A percentile compares a stretch with the other conserved stretches of the same genome.
Evolutionary conservation across 495 filamentous ascomycete genomes (phyloP).

Genomic region (Daldinia decipiens): DNA sequence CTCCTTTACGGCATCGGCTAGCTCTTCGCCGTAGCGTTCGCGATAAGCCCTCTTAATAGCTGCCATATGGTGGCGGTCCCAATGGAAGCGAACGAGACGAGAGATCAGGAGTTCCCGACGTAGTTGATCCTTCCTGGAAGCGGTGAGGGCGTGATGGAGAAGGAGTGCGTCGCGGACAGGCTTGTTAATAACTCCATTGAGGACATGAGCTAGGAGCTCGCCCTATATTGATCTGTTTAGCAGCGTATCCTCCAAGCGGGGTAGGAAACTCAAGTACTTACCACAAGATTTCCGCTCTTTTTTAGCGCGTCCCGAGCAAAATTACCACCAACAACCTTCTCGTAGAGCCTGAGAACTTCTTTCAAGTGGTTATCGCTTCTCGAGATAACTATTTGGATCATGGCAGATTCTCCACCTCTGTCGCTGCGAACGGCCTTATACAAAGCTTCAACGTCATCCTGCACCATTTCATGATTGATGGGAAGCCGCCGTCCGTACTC

Average conservation of each 20-base stretch:
- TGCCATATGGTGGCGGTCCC: conserved; percentile 81
- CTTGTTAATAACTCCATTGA: conserved; percentile 95
- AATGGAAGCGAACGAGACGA: conserved; percentile 82
- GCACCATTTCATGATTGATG: conserved; percentile 63
- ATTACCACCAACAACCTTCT: conserved; percentile 74
- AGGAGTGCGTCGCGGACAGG: conserved; percentile 94
- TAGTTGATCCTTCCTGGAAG: conserved; percentile 68
- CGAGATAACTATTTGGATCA: conserved; percentile 85
- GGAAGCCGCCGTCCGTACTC: conserved; percentile 53
- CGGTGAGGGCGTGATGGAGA: conserved; percentile 86
- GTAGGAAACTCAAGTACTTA: conserved; percentile 60
- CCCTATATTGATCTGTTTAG: conserved; percentile 65
- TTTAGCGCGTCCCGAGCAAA: conserved; percentile 87
- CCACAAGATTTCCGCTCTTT: conserved; percentile 90
- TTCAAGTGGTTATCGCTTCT: conserved; percentile 82
- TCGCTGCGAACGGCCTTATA: conserved; percentile 73
- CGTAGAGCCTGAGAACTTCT: conserved; percentile 80
- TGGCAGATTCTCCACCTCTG: conserved; percentile 88
- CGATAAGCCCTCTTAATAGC: conserved; percentile 75
- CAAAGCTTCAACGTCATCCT: conserved; percentile 77
- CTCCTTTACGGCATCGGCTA: conserved; percentile 69
- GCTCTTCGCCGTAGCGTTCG: conserved; percentile 73
- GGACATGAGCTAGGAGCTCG: conserved; percentile 92
- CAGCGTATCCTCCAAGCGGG: conserved; percentile 8
- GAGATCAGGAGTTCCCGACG: conserved; percentile 86